A percentile compares a stretch with the other conserved stretches of the same genome.
phyloP scores from a whole-genome alignment of 2,329 filamentous ascomycete species.

The Geoglossum cookeanum region DNA sequence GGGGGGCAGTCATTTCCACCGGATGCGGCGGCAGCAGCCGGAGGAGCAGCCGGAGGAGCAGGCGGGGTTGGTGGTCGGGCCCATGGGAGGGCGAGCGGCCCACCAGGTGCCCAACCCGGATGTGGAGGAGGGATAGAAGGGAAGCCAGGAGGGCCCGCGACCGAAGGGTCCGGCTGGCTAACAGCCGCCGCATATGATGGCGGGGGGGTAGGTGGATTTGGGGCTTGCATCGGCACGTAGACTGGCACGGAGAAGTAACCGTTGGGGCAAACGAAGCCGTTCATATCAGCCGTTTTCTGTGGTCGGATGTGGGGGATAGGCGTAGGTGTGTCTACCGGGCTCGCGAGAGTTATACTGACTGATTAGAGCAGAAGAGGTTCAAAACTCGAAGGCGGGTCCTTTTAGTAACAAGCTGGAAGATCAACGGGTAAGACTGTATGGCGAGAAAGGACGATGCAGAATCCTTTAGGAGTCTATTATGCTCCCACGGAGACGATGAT shows the following conservation, averaged over 20 bases:
- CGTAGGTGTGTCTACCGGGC: too few relatives aligned
- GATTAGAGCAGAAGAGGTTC: too few relatives aligned
- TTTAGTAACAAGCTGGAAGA: too few relatives aligned
- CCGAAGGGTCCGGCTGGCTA: not conserved
- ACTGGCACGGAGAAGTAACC: too few relatives aligned
- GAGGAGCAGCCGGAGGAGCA: not conserved
- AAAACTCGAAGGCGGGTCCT: too few relatives aligned
- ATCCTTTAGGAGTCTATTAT: too few relatives aligned
- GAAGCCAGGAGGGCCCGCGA: not conserved
- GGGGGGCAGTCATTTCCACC: not conserved
- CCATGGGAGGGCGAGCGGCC: not conserved
- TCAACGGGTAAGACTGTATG: too few relatives aligned
- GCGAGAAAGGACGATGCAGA: too few relatives aligned
- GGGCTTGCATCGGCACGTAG: not conserved
- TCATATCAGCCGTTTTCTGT: not conserved
- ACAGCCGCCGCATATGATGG: not conserved
- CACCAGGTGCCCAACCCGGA: not conserved
- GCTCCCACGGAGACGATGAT: too few relatives aligned
- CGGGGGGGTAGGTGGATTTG: not conserved
- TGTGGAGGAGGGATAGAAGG: constrained; percentile 8
- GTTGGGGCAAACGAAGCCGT: too few relatives aligned
- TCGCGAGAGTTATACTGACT: too few relatives aligned
- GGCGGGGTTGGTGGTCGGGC: not conserved
- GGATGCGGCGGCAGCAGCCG: not conserved
- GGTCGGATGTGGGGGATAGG: too few relatives aligned